These are phyloP conservation scores for Citrus glauca DNA, from an alignment of 345 rosid species.

Conservation along the genomic window DNA sequence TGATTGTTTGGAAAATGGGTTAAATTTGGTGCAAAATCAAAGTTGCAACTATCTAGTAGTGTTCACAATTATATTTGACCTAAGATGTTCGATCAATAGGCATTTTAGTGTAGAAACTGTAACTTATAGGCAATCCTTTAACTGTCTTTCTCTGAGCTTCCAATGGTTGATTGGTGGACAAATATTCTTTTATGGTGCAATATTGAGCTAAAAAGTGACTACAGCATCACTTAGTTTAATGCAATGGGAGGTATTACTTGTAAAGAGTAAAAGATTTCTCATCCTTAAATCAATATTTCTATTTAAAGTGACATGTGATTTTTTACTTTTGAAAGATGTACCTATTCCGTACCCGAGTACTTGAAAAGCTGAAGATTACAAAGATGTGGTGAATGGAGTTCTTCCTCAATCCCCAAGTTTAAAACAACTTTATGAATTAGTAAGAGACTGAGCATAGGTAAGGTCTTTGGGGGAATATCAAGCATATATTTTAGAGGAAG, in stretches of 20 bases:
- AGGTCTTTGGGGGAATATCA: neutral
- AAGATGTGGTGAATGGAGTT: neutral
- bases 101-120: neutral
- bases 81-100: neutral
- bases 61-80: neutral
- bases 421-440: neutral
- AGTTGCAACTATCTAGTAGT: neutral
- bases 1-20: neutral
- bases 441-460: neutral
- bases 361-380: neutral
- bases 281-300: neutral
- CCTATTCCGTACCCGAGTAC: neutral
- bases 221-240: neutral
- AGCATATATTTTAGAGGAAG: neutral
- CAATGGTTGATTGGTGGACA: neutral
- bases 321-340: neutral
- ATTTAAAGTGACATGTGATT: neutral
- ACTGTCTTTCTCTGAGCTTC: neutral
- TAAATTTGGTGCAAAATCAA: neutral
- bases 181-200: neutral
- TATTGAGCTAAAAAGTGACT: neutral
- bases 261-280: neutral
- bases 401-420: neutral
- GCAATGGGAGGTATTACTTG: neutral
- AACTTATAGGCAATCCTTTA: neutral